Conservation (phyloP, 305 asterid species). For the Solanum hybrid region DNA sequence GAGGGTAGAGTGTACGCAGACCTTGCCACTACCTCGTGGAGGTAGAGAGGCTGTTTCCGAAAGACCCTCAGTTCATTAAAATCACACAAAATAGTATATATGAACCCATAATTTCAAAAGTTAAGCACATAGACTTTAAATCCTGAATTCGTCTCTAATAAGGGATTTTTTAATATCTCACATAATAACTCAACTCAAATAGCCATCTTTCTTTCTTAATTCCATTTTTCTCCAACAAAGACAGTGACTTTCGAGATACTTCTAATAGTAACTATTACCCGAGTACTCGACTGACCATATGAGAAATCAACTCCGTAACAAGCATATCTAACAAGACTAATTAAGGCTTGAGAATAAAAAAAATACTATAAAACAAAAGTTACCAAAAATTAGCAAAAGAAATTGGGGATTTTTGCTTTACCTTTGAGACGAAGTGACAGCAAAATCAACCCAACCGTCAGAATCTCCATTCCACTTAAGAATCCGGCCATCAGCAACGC, state of each 20-base stretch:
- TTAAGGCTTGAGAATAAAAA: neutral
- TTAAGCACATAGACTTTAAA: neutral
- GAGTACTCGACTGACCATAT: neutral
- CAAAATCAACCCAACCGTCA: slow-evolving; percentile 48
- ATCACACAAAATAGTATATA: neutral
- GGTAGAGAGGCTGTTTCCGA: too few species aligned
- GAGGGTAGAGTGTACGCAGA: too few species aligned
- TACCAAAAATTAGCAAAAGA: neutral
- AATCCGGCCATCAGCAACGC: slow-evolving; percentile 71
- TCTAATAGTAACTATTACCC: neutral
- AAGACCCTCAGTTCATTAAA: too few species aligned
- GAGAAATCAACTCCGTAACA: neutral
- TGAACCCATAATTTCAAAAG: neutral
- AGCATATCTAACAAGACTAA: neutral
- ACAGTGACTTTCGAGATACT: neutral
- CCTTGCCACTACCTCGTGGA: too few species aligned
- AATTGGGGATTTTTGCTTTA: neutral
- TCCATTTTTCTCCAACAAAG: neutral
- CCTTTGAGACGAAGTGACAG: slow-evolving; percentile 58
- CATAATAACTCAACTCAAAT: neutral
- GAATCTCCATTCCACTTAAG: slow-evolving; percentile 35
- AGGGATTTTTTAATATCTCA: neutral
- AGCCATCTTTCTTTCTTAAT: neutral
- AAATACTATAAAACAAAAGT: neutral
- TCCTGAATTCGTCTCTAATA: neutral